These are phyloP conservation scores for Spizellomyces punctatus DNA, from an alignment of 192 early-diverging fungal genomes.

Conservation along the genomic window DNA sequence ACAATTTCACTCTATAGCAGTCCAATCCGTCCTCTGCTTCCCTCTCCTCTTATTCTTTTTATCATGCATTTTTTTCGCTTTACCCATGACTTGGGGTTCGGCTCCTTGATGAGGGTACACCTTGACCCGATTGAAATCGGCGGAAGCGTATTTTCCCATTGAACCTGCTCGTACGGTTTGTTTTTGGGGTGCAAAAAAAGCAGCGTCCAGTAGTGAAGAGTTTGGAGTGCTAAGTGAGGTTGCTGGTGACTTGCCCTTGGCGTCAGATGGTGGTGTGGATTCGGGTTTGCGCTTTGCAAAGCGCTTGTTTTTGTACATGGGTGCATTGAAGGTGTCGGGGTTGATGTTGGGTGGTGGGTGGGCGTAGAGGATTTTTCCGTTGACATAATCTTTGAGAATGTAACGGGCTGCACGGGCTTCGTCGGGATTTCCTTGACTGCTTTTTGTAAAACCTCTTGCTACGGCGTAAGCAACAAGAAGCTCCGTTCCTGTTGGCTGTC, in stretches of 20 bases:
- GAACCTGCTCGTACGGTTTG: conserved; percentile 31
- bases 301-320: conserved; percentile 71
- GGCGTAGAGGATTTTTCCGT: conserved; percentile 90
- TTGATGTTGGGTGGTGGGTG: conserved; percentile 72
- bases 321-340: conserved; percentile 79
- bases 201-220: conserved; percentile 3
- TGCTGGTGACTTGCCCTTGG: conserved; percentile 29
- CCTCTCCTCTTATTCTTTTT: conserved; percentile 78
- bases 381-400: conserved; percentile 97
- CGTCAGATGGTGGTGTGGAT: conserved; percentile 18
- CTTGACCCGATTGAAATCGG: conserved; percentile 54
- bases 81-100: conserved; percentile 25
- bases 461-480: conserved; percentile 88
- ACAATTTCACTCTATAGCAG: conserved; percentile 5
- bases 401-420: conserved; percentile 95
- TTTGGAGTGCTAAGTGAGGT: not conserved
- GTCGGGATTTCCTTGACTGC: conserved; percentile 95
- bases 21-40: conserved; percentile 66
- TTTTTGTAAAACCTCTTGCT: conserved; percentile 87
- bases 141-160: conserved; percentile 40
- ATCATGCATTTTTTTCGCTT: conserved; percentile 57
- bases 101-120: conserved; percentile 64
- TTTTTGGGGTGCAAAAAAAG: conserved; percentile 18
- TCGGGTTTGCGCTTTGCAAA: conserved; percentile 33
- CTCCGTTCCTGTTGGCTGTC: conserved; percentile 83